A percentile compares a stretch with the other conserved stretches of the same genome.
These are phyloP conservation scores for Radiomyces spectabilis DNA, from an alignment of 192 early-diverging fungal genomes.

Conservation along the genomic window DNA sequence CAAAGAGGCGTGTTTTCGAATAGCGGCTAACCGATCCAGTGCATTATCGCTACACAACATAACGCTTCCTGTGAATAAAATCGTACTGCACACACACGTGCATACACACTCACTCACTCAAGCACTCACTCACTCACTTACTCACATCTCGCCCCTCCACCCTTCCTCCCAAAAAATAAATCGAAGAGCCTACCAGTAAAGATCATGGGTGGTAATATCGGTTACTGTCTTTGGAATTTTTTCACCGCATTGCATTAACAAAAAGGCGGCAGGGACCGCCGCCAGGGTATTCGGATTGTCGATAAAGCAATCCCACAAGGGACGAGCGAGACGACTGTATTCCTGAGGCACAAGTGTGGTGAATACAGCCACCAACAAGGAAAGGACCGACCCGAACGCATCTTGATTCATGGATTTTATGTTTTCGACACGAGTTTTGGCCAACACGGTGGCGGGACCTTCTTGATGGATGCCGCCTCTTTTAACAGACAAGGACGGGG, in stretches of 20 bases:
- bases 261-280: constrained; percentile 37
- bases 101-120: too few relatives aligned
- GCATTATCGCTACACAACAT: constrained; percentile 26
- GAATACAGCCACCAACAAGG: constrained; percentile 43
- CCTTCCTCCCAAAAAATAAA: background rate
- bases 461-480: background rate
- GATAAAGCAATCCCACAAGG: constrained; percentile 42
- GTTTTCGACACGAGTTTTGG: constrained; percentile 24
- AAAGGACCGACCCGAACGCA: constrained; percentile 34
- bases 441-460: background rate
- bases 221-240: constrained; percentile 34
- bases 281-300: constrained; percentile 35
- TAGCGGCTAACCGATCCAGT: constrained; percentile 21
- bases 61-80: background rate
- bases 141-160: too few relatives aligned
- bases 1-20: constrained; percentile 35
- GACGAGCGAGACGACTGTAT: constrained; percentile 23
- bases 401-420: constrained; percentile 31
- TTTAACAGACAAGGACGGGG: background rate
- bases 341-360: constrained; percentile 34
- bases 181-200: constrained; percentile 30
- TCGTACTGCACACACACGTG: background rate
- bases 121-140: too few relatives aligned
- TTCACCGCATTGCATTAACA: constrained; percentile 52
- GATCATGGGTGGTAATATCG: constrained; percentile 32